Conservation (phyloP, 2,329 filamentous ascomycete genomes). For the Exophiala oligosperma region DNA sequence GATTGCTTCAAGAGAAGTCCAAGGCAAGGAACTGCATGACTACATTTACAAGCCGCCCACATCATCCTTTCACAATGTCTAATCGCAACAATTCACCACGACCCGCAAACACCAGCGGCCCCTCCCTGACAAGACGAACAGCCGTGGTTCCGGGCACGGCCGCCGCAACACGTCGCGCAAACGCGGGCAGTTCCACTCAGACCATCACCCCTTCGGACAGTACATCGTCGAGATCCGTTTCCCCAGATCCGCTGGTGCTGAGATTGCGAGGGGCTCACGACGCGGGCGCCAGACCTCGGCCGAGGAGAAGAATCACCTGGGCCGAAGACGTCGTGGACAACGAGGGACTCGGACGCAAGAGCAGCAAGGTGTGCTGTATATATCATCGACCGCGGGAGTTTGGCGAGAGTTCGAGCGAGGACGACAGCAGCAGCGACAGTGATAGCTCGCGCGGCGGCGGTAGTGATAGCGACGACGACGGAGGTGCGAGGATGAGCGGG, state of each 20-base stretch:
- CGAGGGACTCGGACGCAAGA: constrained; percentile 90
- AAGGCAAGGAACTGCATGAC: not conserved
- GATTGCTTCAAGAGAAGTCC: not conserved
- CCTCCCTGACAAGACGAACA: not conserved
- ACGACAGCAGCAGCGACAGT: constrained; percentile 50
- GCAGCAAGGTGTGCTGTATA: constrained; percentile 99
- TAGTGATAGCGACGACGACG: constrained; percentile 30
- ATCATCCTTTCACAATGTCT: not conserved
- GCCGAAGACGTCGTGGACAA: constrained; percentile 93
- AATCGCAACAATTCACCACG: not conserved
- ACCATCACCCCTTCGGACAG: constrained; percentile 32
- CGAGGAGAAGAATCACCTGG: constrained; percentile 74
- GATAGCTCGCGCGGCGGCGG: constrained; percentile 34
- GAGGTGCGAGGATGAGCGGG: constrained; percentile 29
- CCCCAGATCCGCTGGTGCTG: constrained; percentile 29
- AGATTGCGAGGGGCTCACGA: constrained; percentile 28
- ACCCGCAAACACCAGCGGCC: not conserved
- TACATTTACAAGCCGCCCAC: not conserved
- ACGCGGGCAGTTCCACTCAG: constrained; percentile 29
- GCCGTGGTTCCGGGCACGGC: not conserved
- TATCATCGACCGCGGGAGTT: constrained; percentile 83
- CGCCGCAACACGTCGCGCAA: constrained; percentile 5
- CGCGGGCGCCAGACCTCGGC: constrained; percentile 1
- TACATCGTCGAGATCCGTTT: constrained; percentile 15
- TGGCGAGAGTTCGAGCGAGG: constrained; percentile 73